Base-by-base conservation (phyloP, 2,329 filamentous ascomycete genomes). In the Drechslerella stenobrocha region DNA sequence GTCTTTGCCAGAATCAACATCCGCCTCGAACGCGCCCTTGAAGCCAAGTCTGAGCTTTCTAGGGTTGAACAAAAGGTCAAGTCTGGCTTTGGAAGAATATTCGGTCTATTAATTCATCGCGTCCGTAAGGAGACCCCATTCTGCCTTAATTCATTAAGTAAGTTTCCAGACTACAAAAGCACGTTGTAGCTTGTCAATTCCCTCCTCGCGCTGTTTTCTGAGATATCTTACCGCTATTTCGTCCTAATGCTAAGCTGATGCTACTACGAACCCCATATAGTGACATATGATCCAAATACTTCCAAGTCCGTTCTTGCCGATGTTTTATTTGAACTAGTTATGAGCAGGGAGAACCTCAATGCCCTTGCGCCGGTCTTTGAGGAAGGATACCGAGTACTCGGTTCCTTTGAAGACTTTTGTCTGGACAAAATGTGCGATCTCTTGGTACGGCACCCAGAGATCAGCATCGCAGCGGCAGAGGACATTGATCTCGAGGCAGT, bases 41-140 rank as follows among this genome's bases (percentile, higher is more conserved):
- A 22, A 11, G 47, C 57, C 4, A 42, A 44, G 18, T 40, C 11
- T 13, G 40, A 51, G n/a, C 47, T 60, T 18, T 15, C 26, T 20
- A 42, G n/a, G 11, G 18, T 52, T 1, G 28, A 52, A 9, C 4
- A 42, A 3, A 42, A 42, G 9, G 18, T 42, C 37, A 42, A 42
- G 9, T 18, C 4, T 18, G 37, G 9, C 15, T 4, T 7, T 18
- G 37, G 9, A 20, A 18, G 15, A 9, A 42, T 4, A 3, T 13
- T 42, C 3, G 4, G 22, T 18, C 4, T 18, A 42, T 18, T 42
- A 18, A n/a, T 42, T 18, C 4, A 4, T 2, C 37, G 37, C 3
- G 37, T 42, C 37, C 13, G 4, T 9, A 18, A 18, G 13, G 37
- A 42, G 22, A 42, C 37, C 4, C 3, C 18, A 2, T 5, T 42